Percentiles rank a stretch among this genome's conserved stretches.
Conservation (phyloP, 106 monocot species). For the Hemerocallis citrina region DNA sequence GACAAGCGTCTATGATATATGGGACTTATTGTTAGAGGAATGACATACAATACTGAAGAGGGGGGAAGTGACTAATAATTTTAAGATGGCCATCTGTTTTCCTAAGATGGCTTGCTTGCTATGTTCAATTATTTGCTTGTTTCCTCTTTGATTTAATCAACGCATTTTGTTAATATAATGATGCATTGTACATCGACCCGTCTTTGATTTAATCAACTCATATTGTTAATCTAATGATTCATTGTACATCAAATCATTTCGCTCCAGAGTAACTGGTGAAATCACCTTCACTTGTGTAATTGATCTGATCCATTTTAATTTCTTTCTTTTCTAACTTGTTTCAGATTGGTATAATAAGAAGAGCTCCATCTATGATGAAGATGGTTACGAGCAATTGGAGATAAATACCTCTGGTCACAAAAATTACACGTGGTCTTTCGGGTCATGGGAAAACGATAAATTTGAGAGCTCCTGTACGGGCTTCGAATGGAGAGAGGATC, state of each 20-base stretch:
- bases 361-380: conserved; percentile 23
- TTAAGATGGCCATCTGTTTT: neutral
- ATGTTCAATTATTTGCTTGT: neutral
- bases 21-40: neutral
- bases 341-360: conserved; percentile 23
- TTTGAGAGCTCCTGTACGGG: conserved; percentile 16
- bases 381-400: conserved; percentile 25
- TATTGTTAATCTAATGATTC: neutral
- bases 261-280: neutral
- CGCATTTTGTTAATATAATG: neutral
- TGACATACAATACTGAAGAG: neutral
- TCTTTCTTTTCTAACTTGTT: neutral
- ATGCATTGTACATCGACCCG: neutral
- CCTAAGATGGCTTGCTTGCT: neutral
- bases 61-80: too few species aligned
- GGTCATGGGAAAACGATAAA: conserved; percentile 22
- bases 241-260: neutral
- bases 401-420: conserved; percentile 18
- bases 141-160: neutral
- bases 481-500: conserved; percentile 44
- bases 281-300: neutral
- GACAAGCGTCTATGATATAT: neutral
- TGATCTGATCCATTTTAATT: neutral
- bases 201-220: neutral
- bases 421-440: conserved; percentile 49